Conservation (phyloP, 139 green algal genomes). For the Chlamydomonas sphaeroides region DNA sequence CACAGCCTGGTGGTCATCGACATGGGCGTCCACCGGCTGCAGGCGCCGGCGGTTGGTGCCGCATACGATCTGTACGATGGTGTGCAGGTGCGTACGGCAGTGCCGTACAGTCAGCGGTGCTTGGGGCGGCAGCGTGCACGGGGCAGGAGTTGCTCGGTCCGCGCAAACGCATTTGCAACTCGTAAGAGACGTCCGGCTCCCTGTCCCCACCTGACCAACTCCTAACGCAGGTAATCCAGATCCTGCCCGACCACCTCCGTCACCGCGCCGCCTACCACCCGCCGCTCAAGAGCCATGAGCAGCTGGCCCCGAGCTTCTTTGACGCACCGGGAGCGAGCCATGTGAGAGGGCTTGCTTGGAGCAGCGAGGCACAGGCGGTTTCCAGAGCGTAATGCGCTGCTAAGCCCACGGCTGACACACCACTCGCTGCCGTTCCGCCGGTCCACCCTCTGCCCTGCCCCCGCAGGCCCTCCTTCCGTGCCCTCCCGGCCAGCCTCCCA, state of each 20-base stretch:
- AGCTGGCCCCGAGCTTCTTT: slow-evolving; percentile 6
- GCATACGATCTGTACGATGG: slow-evolving; percentile 19
- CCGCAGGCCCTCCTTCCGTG: neutral
- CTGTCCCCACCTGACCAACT: no score
- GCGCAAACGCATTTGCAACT: no score
- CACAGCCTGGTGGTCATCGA: slow-evolving; percentile 21
- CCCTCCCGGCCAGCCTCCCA: neutral
- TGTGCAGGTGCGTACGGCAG: no score
- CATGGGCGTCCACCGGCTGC: slow-evolving; percentile 19
- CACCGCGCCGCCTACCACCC: slow-evolving; percentile 10
- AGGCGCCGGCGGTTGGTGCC: neutral
- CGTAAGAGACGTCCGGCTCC: no score
- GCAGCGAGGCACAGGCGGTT: neutral
- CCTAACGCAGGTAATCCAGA: no score
- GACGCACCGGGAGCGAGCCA: slow-evolving; percentile 13
- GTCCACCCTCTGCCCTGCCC: no score
- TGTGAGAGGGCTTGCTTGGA: no score
- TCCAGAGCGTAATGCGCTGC: neutral
- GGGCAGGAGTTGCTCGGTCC: no score
- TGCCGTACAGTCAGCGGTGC: no score
- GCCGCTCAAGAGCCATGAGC: neutral
- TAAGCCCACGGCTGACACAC: no score
- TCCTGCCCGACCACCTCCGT: slow-evolving; percentile 13
- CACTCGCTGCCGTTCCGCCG: no score
- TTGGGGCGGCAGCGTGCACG: no score